A percentile compares a stretch with the other conserved stretches of the same genome.
Conservation (phyloP, 2,329 filamentous ascomycete species). For the Penicillium freii region DNA sequence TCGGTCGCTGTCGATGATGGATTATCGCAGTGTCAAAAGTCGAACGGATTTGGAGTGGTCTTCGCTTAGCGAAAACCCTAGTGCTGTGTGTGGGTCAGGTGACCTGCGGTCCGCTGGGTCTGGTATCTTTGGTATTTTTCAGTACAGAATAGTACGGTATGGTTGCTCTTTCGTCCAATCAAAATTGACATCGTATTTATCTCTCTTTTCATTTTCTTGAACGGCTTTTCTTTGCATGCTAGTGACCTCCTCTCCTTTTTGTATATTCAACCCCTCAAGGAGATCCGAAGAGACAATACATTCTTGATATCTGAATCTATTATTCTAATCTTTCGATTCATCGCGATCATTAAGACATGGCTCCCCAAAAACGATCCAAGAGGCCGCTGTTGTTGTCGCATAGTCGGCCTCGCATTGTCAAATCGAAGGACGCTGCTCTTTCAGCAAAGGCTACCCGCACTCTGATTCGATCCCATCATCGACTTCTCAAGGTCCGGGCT, state of each 20-base stretch:
- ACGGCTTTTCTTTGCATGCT: not conserved
- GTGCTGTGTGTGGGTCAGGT: constrained; percentile 41
- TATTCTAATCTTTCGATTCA: not conserved
- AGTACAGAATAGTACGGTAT: not conserved
- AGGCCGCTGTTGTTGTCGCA: constrained; percentile 43
- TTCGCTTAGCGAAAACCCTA: constrained; percentile 45
- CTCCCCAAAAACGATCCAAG: constrained; percentile 34
- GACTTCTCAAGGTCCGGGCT: constrained; percentile 56
- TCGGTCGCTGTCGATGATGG: constrained; percentile 41
- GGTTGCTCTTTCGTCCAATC: constrained; percentile 1
- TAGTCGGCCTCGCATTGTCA: constrained; percentile 46
- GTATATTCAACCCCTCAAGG: not conserved
- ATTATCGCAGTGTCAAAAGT: constrained; percentile 45
- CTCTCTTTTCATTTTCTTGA: constrained; percentile 4
- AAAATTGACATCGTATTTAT: not conserved
- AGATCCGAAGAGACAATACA: not conserved
- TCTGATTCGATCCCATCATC: constrained; percentile 60
- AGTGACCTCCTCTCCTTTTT: not conserved
- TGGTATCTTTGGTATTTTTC: constrained; percentile 9
- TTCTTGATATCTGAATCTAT: too few species aligned
- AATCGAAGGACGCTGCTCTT: constrained; percentile 41
- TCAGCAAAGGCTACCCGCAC: constrained; percentile 59
- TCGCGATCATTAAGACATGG: constrained; percentile 19
- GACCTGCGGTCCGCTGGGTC: constrained; percentile 24
- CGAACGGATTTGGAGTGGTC: constrained; percentile 38